Base-by-base conservation (phyloP, 129 eudicot genomes). In the Artemisia tridentata region DNA sequence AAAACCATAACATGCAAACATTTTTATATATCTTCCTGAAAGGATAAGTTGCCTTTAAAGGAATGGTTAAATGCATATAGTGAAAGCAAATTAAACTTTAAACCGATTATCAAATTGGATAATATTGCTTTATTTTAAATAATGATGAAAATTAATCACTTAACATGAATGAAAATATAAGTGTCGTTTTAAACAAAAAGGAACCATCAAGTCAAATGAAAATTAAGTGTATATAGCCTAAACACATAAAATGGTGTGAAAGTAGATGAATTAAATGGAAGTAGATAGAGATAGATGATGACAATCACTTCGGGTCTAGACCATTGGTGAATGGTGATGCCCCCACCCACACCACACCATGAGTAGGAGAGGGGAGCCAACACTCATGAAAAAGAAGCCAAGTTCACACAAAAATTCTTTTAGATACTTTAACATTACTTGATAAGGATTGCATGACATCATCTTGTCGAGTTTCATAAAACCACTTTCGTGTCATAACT, bases 261-360 rank as follows among this genome's bases (percentile, higher is more conserved):
- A 38, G 15, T 65, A 15, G 64, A 51, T 23, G 65, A 19, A 64
- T 53, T 14, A 15, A 75, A 45, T 46, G 61, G 50, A 60, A 56
- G 21, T 25, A 68, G 75, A 51, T 51, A 63, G 75, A 62, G 66
- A 77, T 69, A 55, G 76, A 77, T 54, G 66, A 69, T 77, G 81
- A 77, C 76, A 49, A 13, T 65, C 81, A 77, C 76, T 77, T 69
- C 17, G 57, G 66, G 58, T 77, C 54, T 71, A 50, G 75, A 65
- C 81, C 80, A 76, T 68, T 68, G 21, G 75, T 68, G 69, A 68
- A 50, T 68, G 20, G 75, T 68, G 63, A 68, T 64, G 65, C 71
- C 71, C 76, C 38, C n/a, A 38, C 47, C 60, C 67, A 25, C 23
- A 19, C 71, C 74, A 45, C 46, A 60, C 75, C 57, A 69, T 61